Evolutionary conservation across 1,284 basidiomycete genomes (phyloP), one percentile per base, ranked within the genome.

Genomic region (Cryptococcus sp.): DNA sequence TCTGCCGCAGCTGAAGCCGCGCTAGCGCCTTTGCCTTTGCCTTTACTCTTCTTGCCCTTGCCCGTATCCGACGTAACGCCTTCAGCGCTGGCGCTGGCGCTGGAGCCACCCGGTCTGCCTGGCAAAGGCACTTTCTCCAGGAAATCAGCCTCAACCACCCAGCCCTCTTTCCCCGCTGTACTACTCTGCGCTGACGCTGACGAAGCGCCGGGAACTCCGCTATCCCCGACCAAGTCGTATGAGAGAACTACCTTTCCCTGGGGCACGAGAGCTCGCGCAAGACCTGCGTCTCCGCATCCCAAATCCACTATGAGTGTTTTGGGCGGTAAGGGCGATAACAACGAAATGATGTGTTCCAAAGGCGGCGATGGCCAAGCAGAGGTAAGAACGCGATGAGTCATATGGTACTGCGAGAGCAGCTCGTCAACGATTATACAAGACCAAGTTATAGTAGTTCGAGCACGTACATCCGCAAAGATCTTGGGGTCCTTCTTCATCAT

Each of bases 271-370:
- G 83, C 81, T 50, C 83, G 86, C 0, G 93, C 94, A 20, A 99
- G 83, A 2, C 88, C 85, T 13, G 93, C 96, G 72, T 98, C 93
- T 15, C 96, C 96, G 65, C 94, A 98, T 7, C 96, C 96, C 22
- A 99, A 81, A 78, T 99, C 96, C 22, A 86, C 93, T 48, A 99
- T 86, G 58, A 98, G 80, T 0, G 88, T 87, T 55, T 82, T 83
- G 19, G 80, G 57, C 5, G 89, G 84, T 62, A 86, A 86, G 1
- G 82, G 80, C 1, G 85, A 54, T 50, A 78, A 85, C 20, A 25
- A 81, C 76, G 10, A 84, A 51, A 88, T 84, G 73, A 93, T 91
- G 72, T 89, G 83, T 34, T 88, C 81, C 22, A 95, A 87, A 1
- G 93, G 93, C 68, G 95, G 94, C 1, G 85, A 85, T 0, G 93